Evolutionary conservation across 305 asterid species (phyloP).

Genomic region (Fraxinus baroniana): DNA sequence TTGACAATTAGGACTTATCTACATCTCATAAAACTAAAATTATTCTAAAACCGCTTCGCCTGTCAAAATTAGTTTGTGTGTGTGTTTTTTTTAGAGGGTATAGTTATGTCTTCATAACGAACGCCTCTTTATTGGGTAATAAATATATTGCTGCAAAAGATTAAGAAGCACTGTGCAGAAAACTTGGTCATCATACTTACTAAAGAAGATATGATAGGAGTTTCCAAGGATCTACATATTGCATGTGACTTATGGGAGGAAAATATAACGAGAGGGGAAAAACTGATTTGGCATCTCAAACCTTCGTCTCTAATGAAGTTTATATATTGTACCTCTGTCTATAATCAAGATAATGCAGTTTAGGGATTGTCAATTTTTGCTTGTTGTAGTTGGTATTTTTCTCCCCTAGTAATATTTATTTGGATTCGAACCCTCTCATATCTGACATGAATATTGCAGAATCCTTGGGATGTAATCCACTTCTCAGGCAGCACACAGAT

Average conservation of each 20-base stretch:
- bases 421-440: not conserved
- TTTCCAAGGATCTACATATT: not conserved
- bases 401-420: constrained; percentile 19
- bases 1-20: not conserved
- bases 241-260: not conserved
- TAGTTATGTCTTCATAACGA: not conserved
- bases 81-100: not conserved
- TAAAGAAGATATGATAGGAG: not conserved
- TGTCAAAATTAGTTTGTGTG: not conserved
- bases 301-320: not conserved
- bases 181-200: not conserved
- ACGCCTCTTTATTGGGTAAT: not conserved
- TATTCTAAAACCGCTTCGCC: not conserved
- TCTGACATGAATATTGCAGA: constrained; percentile 53
- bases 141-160: not conserved
- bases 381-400: constrained; percentile 17
- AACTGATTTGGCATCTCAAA: not conserved
- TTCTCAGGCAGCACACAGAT: constrained; percentile 70
- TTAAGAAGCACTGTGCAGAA: not conserved
- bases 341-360: not conserved
- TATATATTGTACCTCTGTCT: not conserved
- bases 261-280: not conserved
- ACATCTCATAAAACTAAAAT: not conserved
- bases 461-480: constrained; percentile 91
- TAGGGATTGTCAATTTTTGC: not conserved